Conservation (phyloP, 2,329 filamentous ascomycete species). For the Phyllosticta ampelicida region DNA sequence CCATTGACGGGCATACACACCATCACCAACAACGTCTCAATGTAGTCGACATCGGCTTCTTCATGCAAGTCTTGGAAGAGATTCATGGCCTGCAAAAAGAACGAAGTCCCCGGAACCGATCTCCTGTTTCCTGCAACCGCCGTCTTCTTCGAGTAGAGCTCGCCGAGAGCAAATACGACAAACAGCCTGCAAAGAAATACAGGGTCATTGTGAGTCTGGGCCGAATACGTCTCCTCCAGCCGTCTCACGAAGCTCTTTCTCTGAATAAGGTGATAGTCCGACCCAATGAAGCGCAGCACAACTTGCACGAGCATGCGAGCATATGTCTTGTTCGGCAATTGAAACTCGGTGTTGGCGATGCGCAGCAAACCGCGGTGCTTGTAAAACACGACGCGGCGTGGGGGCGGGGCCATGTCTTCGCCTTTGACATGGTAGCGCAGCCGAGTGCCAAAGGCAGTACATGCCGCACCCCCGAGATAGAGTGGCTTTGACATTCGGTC, state of each 20-base stretch:
- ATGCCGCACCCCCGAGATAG: conserved; percentile 17
- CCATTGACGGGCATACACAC: conserved; percentile 4
- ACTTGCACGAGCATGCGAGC: conserved; percentile 16
- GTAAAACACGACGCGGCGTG: conserved; percentile 12
- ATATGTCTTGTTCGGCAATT: conserved; percentile 17
- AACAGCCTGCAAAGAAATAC: conserved; percentile 14
- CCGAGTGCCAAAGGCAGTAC: conserved; percentile 17
- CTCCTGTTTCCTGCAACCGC: conserved; percentile 7
- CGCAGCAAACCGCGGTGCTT: conserved; percentile 9
- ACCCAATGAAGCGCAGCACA: conserved; percentile 15
- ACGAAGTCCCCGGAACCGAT: conserved; percentile 7
- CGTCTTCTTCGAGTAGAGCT: conserved; percentile 12
- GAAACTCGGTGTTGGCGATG: conserved; percentile 11
- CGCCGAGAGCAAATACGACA: conserved; percentile 14
- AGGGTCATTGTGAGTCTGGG: conserved; percentile 9
- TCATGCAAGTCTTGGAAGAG: conserved; percentile 14
- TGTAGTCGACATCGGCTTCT: conserved; percentile 13
- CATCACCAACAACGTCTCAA: conserved; percentile 15
- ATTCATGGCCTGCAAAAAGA: conserved; percentile 13
- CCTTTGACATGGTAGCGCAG: conserved; percentile 14
- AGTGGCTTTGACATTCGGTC: conserved; percentile 11
- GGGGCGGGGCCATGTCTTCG: conserved; percentile 14
- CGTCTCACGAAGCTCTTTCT: conserved; percentile 9
- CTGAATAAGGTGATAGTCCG: conserved; percentile 10
- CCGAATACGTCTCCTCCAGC: conserved; percentile 9